Evolutionary conservation across 2,329 filamentous ascomycete genomes (phyloP).

Genomic region (Pestalotiopsis sp.): DNA sequence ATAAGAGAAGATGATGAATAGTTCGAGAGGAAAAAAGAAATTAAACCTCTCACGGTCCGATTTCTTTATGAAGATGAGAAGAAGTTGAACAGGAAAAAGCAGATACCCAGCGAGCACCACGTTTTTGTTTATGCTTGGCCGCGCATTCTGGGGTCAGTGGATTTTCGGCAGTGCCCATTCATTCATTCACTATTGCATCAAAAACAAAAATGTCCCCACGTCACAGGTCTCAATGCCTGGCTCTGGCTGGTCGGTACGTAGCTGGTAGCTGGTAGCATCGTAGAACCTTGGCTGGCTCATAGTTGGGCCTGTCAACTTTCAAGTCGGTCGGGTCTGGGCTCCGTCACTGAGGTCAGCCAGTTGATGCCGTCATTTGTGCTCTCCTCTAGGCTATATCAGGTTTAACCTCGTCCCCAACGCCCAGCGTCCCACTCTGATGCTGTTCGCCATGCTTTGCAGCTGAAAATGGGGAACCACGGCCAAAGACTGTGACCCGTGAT

Average conservation of each 20-base stretch:
- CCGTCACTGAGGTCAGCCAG: not conserved
- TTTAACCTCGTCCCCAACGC: not conserved
- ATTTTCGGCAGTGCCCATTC: not conserved
- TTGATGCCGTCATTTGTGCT: slow-evolving; percentile 10
- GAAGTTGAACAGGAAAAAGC: not conserved
- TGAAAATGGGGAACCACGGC: too few relatives aligned
- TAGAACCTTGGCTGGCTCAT: not conserved
- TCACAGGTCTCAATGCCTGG: not conserved
- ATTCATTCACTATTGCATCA: not conserved
- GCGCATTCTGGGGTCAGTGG: not conserved
- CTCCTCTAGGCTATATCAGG: not conserved
- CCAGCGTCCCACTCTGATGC: not conserved
- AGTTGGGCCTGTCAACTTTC: not conserved
- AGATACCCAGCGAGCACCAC: not conserved
- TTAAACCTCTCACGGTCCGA: not conserved
- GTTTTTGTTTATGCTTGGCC: not conserved
- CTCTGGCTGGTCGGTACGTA: not conserved
- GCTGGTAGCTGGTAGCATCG: too few relatives aligned
- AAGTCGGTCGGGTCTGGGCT: not conserved
- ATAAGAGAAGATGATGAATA: not conserved
- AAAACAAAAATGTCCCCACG: not conserved
- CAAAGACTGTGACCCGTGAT: too few relatives aligned
- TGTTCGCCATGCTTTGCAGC: not conserved
- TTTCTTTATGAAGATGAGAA: not conserved
- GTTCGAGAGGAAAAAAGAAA: not conserved